Percentiles rank a stretch among this genome's conserved stretches.
phyloP scores from a whole-genome alignment of 352 stramenopile species.

The Globisporangium canariense region DNA sequence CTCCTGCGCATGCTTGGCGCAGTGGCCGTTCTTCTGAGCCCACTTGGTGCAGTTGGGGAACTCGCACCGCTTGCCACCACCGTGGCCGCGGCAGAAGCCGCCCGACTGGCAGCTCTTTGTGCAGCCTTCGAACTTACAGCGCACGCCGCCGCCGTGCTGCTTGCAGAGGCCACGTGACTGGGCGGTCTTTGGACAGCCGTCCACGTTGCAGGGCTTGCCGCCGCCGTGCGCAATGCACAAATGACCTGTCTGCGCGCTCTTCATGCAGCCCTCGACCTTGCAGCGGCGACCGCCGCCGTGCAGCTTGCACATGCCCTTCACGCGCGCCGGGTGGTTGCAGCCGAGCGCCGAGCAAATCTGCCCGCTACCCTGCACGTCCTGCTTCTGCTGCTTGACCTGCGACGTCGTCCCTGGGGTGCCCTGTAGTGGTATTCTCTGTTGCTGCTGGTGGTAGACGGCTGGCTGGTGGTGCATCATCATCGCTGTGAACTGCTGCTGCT shows the following conservation, averaged over 20 bases:
- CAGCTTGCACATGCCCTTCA: conserved; percentile 87
- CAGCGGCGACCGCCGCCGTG: conserved; percentile 75
- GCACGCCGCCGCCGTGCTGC: conserved; percentile 79
- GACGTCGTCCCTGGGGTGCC: conserved; percentile 40
- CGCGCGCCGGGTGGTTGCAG: conserved; percentile 71
- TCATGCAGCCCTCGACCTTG: conserved; percentile 88
- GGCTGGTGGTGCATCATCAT: conserved; percentile 66
- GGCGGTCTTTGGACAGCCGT: conserved; percentile 82
- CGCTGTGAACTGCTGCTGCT: conserved; percentile 50
- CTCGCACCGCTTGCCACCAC: conserved; percentile 82
- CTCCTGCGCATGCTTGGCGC: conserved; percentile 84
- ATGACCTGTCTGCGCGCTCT: conserved; percentile 80
- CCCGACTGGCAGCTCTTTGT: conserved; percentile 87
- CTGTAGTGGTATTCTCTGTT: conserved; percentile 30
- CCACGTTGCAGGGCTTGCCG: conserved; percentile 80
- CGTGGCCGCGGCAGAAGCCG: conserved; percentile 80
- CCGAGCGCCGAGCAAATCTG: conserved; percentile 75
- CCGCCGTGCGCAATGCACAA: conserved; percentile 84
- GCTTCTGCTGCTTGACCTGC: conserved; percentile 55
- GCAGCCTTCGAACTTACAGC: conserved; percentile 85
- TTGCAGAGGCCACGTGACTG: conserved; percentile 84
- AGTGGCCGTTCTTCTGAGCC: conserved; percentile 86
- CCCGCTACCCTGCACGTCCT: conserved; percentile 39
- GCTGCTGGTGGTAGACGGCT: conserved; percentile 18
- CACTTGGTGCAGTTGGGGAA: conserved; percentile 85